Conservation (phyloP, 2,329 filamentous ascomycete genomes). For the Aspergillus brunneoviolaceus region DNA sequence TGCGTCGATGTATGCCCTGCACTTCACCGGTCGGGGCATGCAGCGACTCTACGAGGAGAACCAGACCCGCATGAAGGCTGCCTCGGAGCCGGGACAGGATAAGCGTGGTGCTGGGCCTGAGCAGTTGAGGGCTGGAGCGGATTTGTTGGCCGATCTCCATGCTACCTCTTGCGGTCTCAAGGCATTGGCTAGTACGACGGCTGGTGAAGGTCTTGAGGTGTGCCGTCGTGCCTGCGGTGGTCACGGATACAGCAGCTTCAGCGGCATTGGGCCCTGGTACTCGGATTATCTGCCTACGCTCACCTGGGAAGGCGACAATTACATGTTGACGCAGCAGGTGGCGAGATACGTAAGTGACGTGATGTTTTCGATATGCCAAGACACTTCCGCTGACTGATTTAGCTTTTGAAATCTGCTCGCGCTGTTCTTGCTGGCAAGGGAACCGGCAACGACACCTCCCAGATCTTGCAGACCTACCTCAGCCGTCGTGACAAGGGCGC, state of each 20-base stretch:
- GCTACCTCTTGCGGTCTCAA: conserved; percentile 76
- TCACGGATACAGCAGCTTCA: conserved; percentile 73
- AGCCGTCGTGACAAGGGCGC: conserved; percentile 67
- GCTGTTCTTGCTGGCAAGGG: conserved; percentile 65
- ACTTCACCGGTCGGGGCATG: conserved; percentile 77
- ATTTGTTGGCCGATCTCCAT: conserved; percentile 71
- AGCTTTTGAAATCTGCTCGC: conserved; percentile 72
- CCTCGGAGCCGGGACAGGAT: conserved; percentile 45
- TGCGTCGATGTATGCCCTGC: conserved; percentile 72
- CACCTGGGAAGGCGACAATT: conserved; percentile 78
- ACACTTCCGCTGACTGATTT: conserved; percentile 2
- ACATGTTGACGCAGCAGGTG: conserved; percentile 79
- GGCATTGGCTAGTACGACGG: conserved; percentile 68
- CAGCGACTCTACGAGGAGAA: conserved; percentile 71
- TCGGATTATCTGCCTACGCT: conserved; percentile 70
- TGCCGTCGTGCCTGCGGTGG: conserved; percentile 75
- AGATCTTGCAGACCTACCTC: conserved; percentile 65
- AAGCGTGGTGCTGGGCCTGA: conserved; percentile 64
- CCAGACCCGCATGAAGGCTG: conserved; percentile 63
- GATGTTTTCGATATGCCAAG: not conserved
- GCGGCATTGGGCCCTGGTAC: conserved; percentile 74
- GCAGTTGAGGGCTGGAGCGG: conserved; percentile 64
- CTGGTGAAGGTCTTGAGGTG: conserved; percentile 71
- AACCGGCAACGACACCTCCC: conserved; percentile 66
- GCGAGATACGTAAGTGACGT: conserved; percentile 60